Evolutionary conservation across 2,329 filamentous ascomycete species (phyloP), one percentile per base, ranked within the genome.

Genomic region (Epichloe sylvatica): DNA sequence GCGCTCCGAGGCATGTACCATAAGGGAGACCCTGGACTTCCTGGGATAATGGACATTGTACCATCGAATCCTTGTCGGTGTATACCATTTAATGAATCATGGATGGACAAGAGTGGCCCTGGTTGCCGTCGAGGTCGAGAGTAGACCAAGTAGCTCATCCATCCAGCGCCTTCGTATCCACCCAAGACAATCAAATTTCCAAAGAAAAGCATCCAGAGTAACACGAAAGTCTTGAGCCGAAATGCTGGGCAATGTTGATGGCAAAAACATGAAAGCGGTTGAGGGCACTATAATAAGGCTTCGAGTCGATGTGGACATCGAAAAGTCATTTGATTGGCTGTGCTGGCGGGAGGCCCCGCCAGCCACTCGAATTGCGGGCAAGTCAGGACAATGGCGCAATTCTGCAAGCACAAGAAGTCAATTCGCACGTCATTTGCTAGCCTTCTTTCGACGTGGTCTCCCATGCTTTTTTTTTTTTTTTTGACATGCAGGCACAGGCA

Each of bases 401-500:
- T 40, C 33, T 5, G 8, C 37, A 41, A 38, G 36, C 38, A 37
- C 46, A 46, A 19, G 15, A 25, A 17, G 34, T 44, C 25, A 15
- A n/a, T 36, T 47, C 44, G 49, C 49, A 50, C 49, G 49, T 43
- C 49, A 50, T 50, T 47, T 44, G 21, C 23, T 25, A 38, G 33
- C 33, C 45, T 17, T 25, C 21, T 38, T 42, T 35, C 25, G 47
- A 23, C 36, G 13, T 13, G 2, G 23, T 6, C 13, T n/a, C 30
- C 9, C 17, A 17, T 3, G 25, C 13, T 35, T 23, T 23, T 17
- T 17, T 2, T 17, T 17, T 17, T 21, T 21, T 21, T 23, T 23
- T 11, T 39, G 15, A 30, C 41, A 43, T 23, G 41, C 41, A 43
- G 21, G 41, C 30, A 30, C 30, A 30, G 25, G 23, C 41, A 33